Percentiles rank a stretch among this genome's conserved stretches.
These are phyloP conservation scores for Salix purpurea DNA, from an alignment of 345 rosid genomes.

Conservation along the genomic window DNA sequence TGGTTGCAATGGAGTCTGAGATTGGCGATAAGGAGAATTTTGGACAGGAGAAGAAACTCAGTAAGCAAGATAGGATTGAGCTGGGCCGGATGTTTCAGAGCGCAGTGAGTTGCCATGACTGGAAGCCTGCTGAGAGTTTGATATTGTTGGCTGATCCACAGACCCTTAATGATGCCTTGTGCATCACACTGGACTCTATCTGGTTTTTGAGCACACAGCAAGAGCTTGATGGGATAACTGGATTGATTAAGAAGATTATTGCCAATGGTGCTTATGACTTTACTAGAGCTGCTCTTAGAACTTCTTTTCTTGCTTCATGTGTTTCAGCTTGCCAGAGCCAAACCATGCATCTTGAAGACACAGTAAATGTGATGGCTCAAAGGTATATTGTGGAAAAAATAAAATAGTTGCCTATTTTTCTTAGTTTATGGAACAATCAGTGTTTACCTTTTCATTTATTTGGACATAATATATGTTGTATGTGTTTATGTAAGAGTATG, in stretches of 20 bases:
- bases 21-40: slow-evolving; percentile 36
- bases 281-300: slow-evolving; percentile 91
- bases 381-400: slow-evolving; percentile 38
- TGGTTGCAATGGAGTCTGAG: slow-evolving; percentile 31
- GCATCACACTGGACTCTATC: slow-evolving; percentile 79
- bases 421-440: background rate
- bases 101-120: slow-evolving; percentile 77
- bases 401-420: background rate
- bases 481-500: background rate
- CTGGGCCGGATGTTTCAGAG: slow-evolving; percentile 71
- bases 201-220: slow-evolving; percentile 81
- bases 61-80: slow-evolving; percentile 69
- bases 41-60: slow-evolving; percentile 60
- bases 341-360: slow-evolving; percentile 76
- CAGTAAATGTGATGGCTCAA: slow-evolving; percentile 88
- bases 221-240: slow-evolving; percentile 63
- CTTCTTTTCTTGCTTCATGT: slow-evolving; percentile 94
- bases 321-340: slow-evolving; percentile 91
- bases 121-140: slow-evolving; percentile 80
- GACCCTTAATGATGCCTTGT: slow-evolving; percentile 80
- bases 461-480: background rate
- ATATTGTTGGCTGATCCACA: slow-evolving; percentile 69
- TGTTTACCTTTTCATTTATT: background rate
- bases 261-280: slow-evolving; percentile 88
- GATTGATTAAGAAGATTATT: slow-evolving; percentile 64